Percentiles rank a stretch among this genome's conserved stretches.
These are phyloP conservation scores for Picea abies DNA, from an alignment of 83 land plant genomes.

Conservation along the genomic window DNA sequence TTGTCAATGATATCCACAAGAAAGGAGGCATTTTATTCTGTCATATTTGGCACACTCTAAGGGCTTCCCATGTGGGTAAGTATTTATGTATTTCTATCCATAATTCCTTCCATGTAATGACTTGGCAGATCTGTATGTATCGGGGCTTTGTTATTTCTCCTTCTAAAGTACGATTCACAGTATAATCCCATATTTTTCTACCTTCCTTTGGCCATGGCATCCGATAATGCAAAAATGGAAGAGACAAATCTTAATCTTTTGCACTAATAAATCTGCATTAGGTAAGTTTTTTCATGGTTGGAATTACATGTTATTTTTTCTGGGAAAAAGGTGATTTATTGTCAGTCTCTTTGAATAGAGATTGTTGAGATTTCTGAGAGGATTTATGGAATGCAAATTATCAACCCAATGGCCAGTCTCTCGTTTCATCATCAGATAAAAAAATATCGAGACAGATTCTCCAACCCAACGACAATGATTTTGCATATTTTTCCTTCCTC, in stretches of 20 bases:
- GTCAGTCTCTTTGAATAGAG: not conserved
- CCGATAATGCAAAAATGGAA: not conserved
- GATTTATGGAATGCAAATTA: not conserved
- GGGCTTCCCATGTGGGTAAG: too few relatives aligned
- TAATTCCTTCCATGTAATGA: too few relatives aligned
- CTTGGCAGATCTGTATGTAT: too few relatives aligned
- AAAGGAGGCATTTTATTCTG: too few relatives aligned
- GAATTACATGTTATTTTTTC: not conserved
- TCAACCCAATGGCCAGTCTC: not conserved
- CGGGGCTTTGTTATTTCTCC: not conserved
- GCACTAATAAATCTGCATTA: not conserved
- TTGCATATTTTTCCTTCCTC: slow-evolving; percentile 39
- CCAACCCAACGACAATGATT: not conserved
- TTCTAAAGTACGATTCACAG: not conserved
- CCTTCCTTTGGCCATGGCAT: not conserved
- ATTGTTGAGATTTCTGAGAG: too few relatives aligned
- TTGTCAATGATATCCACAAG: too few relatives aligned
- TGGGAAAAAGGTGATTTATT: not conserved
- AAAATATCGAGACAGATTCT: not conserved
- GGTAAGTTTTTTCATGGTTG: not conserved
- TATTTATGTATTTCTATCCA: too few relatives aligned
- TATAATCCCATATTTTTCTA: not conserved
- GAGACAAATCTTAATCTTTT: not conserved
- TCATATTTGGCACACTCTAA: too few relatives aligned
- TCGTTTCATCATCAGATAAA: not conserved